phyloP scores from a whole-genome alignment of 73 alveolate species.

The Symbiodinium pilosum region DNA sequence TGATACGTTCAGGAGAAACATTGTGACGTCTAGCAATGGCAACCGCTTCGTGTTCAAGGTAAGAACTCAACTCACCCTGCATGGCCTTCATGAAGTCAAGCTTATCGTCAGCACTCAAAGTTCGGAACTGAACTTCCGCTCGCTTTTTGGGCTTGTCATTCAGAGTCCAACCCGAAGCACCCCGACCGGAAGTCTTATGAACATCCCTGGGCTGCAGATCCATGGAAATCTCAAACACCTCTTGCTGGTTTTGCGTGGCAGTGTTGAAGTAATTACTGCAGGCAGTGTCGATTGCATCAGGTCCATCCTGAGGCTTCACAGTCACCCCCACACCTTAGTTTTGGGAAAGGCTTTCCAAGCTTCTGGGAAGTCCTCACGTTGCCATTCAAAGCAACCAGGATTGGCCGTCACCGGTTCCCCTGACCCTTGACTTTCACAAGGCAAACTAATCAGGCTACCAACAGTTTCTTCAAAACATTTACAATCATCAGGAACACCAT shows the following conservation, averaged over 20 bases:
- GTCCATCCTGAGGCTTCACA: background rate
- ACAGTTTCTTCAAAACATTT: background rate
- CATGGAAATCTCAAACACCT: background rate
- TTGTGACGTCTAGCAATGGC: background rate
- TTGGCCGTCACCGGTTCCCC: background rate
- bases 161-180: background rate
- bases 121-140: constrained; percentile 34
- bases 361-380: too few relatives aligned
- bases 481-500: background rate
- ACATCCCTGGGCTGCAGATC: constrained; percentile 23
- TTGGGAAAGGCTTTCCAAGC: too few relatives aligned
- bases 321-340: background rate
- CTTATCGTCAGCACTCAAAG: background rate
- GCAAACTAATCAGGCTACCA: background rate
- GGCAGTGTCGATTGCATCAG: background rate
- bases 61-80: constrained; percentile 1
- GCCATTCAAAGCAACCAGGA: background rate
- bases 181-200: background rate
- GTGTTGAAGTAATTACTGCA: background rate
- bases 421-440: background rate
- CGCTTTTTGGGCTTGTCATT: constrained; percentile 31
- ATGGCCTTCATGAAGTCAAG: constrained; percentile 20
- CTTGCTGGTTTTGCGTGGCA: background rate
- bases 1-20: background rate
- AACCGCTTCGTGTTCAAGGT: constrained; percentile 52